These are phyloP conservation scores for Candida smagusa DNA, from an alignment of 1,139 yeast genomes.

Conservation along the genomic window DNA sequence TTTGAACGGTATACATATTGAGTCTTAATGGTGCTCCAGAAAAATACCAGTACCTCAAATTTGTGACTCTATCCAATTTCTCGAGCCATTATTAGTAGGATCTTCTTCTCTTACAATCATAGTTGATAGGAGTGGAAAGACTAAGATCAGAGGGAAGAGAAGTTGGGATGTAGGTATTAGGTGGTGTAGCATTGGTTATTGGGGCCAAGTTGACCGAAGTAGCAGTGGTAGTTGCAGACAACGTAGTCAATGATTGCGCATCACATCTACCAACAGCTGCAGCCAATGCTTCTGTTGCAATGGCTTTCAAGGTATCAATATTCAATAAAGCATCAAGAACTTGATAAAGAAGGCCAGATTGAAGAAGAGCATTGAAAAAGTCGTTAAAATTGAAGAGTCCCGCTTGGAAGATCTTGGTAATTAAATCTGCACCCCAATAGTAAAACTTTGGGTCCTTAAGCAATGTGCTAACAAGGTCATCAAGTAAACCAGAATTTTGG, in stretches of 20 bases:
- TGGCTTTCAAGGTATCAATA: conserved; percentile 37
- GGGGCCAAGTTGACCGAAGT: conserved; percentile 10
- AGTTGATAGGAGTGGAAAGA: conserved; percentile 15
- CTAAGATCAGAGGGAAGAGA: conserved; percentile 16
- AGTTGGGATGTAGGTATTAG: conserved; percentile 5
- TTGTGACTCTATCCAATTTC: too few species aligned
- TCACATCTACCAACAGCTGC: conserved; percentile 45
- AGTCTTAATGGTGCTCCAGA: conserved; percentile 1
- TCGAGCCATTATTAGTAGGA: conserved; percentile 17
- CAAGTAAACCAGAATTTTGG: conserved; percentile 44
- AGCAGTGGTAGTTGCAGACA: conserved; percentile 18
- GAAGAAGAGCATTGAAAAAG: conserved; percentile 28
- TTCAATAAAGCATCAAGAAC: conserved; percentile 41
- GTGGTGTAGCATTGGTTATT: conserved; percentile 9
- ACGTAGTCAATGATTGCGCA: conserved; percentile 27
- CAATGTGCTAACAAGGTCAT: conserved; percentile 38
- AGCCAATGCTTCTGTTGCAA: conserved; percentile 44
- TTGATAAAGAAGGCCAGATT: conserved; percentile 40
- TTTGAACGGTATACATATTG: too few species aligned
- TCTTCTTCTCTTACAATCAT: conserved; percentile 27
- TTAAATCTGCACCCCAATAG: conserved; percentile 39
- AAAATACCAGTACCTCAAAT: conserved; percentile 3
- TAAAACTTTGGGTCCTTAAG: conserved; percentile 40
- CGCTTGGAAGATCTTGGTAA: conserved; percentile 27
- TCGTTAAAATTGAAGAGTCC: conserved; percentile 29